Base-by-base conservation (phyloP, 148 eudicot species). In the Chenopodium album region DNA sequence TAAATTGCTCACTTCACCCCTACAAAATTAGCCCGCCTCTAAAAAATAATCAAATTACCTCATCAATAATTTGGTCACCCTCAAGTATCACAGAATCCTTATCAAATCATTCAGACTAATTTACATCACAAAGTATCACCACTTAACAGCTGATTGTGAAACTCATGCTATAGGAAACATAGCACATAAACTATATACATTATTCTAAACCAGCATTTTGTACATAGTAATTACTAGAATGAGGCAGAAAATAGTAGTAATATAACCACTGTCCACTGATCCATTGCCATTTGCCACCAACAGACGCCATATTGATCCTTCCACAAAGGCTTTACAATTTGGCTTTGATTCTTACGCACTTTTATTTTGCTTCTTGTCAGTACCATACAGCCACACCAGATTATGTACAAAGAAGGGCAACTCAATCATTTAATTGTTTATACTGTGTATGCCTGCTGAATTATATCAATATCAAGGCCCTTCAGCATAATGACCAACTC, bases 401-500 rank as follows among this genome's bases (percentile, higher is more conserved):
- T 10, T 37, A 48, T 23, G 16, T 23, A 73, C 60, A 23, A 9
- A 73, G 31, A 73, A n/a, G 14, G 31, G 31, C 26, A 23, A 47
- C 6, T 14, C 22, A 34, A 16, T 70, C 23, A 31, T 32, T 1
- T n/a, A 19, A 9, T 44, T 20, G 22, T 62, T 37, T 77, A 87
- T 56, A 87, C 79, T 17, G 85, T 87, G 75, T 87, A 87, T 37
- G 87, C 31, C 63, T 82, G 87, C 62, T 80, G 85, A 77, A 82
- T 87, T 3, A 84, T 64, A 44, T 74, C 82, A 7, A 87, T 80
- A 60, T 87, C 89, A 3, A 87, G 79, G 14, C 87, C 89, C 84
- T 87, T 87, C 77, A 85, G 78, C 64, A 80, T 87, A 28, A 84
- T 84, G 29, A 87, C 87, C 1, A 87, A 85, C 54, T 86, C 88